Evolutionary conservation across 495 filamentous ascomycete genomes (phyloP).

Genomic region (Glarea lozoyensis): DNA sequence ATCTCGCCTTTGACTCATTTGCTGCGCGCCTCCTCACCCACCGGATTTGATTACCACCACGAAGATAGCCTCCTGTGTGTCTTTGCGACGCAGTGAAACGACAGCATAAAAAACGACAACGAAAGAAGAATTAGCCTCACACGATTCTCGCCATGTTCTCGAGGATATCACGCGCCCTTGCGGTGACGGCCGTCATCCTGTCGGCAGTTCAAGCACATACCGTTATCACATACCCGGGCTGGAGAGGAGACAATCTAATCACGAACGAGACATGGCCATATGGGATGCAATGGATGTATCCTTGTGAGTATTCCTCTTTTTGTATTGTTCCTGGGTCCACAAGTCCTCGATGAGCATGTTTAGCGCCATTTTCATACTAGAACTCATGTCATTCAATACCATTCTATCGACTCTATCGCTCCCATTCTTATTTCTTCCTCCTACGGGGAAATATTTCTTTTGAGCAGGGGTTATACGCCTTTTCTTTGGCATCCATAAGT

Average conservation of each 20-base stretch:
- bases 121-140: neutral
- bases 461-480: too few species aligned
- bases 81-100: slow-evolving; percentile 1
- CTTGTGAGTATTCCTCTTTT: slow-evolving; percentile 60
- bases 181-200: slow-evolving; percentile 23
- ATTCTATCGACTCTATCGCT: neutral
- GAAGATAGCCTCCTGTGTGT: too few species aligned
- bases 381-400: neutral
- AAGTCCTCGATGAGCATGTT: too few species aligned
- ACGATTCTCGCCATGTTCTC: slow-evolving; percentile 1
- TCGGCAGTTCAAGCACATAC: slow-evolving; percentile 66
- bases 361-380: too few species aligned
- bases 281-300: slow-evolving; percentile 98
- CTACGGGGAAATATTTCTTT: too few species aligned
- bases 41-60: neutral
- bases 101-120: neutral
- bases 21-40: neutral
- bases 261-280: slow-evolving; percentile 75
- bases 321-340: neutral
- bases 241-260: slow-evolving; percentile 87
- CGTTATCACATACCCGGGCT: slow-evolving; percentile 86
- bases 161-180: neutral
- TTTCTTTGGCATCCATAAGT: neutral
- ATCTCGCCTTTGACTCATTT: neutral
- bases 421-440: neutral